These are phyloP conservation scores for Thermoascus crustaceus DNA, from an alignment of 2,329 filamentous ascomycete genomes.

Conservation along the genomic window DNA sequence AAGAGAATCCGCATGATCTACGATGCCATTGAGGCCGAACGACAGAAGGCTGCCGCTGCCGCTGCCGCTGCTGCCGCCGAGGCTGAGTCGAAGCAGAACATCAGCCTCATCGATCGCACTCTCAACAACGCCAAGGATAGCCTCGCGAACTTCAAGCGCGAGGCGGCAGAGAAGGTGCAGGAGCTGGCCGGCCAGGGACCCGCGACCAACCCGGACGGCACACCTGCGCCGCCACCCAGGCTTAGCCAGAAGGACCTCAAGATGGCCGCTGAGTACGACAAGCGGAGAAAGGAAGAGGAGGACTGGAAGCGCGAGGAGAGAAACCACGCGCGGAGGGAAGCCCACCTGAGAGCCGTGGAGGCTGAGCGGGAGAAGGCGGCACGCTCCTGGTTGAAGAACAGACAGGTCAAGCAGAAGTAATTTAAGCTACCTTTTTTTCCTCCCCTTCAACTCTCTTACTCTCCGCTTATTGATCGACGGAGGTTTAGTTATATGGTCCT, in stretches of 20 bases:
- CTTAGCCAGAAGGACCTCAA: slow-evolving; percentile 24
- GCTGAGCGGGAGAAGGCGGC: slow-evolving; percentile 18
- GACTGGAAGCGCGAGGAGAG: slow-evolving; percentile 25
- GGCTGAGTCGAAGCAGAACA: slow-evolving; percentile 7
- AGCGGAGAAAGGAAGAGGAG: slow-evolving; percentile 19
- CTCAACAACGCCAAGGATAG: slow-evolving; percentile 24
- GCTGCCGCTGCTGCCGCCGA: slow-evolving; percentile 6
- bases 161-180: slow-evolving; percentile 14
- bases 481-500: too few relatives aligned
- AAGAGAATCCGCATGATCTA: slow-evolving; percentile 13
- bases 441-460: slow-evolving; percentile 3
- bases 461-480: too few relatives aligned
- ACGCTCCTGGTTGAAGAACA: slow-evolving; percentile 8
- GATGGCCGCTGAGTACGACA: slow-evolving; percentile 23
- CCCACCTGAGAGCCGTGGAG: slow-evolving; percentile 18
- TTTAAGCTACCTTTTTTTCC: slow-evolving; percentile 5
- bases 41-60: slow-evolving; percentile 7
- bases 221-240: slow-evolving; percentile 13
- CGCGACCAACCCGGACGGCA: slow-evolving; percentile 16
- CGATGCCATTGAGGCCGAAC: slow-evolving; percentile 11
- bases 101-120: slow-evolving; percentile 28
- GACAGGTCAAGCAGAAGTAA: slow-evolving; percentile 7
- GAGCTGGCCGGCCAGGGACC: slow-evolving; percentile 16
- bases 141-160: slow-evolving; percentile 15
- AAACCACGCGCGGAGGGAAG: slow-evolving; percentile 25